Evolutionary conservation across 805 yeast species (phyloP).

Genomic region (Komagataella mondaviorum): DNA sequence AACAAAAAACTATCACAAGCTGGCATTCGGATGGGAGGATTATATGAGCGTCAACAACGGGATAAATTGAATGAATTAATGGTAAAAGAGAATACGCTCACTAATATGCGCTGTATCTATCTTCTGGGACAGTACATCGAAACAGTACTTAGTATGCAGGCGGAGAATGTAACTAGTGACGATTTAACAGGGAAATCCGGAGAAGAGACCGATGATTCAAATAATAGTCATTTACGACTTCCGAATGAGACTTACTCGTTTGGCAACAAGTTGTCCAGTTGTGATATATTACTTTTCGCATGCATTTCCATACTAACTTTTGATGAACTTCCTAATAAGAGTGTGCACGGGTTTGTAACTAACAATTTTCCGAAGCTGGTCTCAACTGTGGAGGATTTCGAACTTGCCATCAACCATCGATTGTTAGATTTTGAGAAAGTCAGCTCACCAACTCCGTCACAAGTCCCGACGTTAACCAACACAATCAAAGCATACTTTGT

Average conservation of each 20-base stretch:
- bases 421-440: background rate
- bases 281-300: slow-evolving; percentile 26
- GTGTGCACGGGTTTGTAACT: slow-evolving; percentile 21
- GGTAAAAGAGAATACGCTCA: slow-evolving; percentile 13
- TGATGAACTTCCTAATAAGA: slow-evolving; percentile 25
- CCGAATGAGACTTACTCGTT: slow-evolving; percentile 6
- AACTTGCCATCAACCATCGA: background rate
- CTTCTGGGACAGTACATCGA: slow-evolving; percentile 1
- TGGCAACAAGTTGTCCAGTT: slow-evolving; percentile 9
- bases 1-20: slow-evolving; percentile 12
- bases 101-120: slow-evolving; percentile 16
- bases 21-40: slow-evolving; percentile 13
- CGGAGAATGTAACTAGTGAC: background rate
- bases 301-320: slow-evolving; percentile 19
- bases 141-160: background rate
- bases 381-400: background rate
- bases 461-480: slow-evolving; percentile 2
- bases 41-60: slow-evolving; percentile 13
- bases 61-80: slow-evolving; percentile 10
- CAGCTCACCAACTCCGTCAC: background rate
- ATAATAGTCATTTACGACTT: background rate
- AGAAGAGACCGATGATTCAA: background rate
- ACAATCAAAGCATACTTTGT: background rate
- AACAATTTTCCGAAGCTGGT: slow-evolving; percentile 18
- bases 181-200: background rate